Percentiles rank a stretch among this genome's conserved stretches.
These are phyloP conservation scores for Ramularia collo-cygni DNA, from an alignment of 2,329 filamentous ascomycete species.

Conservation along the genomic window DNA sequence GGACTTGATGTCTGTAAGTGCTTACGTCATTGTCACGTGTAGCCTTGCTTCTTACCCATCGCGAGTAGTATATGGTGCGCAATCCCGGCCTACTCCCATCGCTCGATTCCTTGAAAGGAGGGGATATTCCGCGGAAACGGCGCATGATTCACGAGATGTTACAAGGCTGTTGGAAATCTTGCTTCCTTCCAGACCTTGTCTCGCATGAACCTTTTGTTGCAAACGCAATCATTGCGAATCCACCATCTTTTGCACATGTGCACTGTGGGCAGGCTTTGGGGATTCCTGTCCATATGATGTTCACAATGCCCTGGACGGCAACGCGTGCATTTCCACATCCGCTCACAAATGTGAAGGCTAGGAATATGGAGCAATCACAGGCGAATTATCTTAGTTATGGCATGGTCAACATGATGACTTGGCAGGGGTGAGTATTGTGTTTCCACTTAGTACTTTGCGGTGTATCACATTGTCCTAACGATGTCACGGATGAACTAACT, in stretches of 20 bases:
- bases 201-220: slow-evolving; percentile 69
- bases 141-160: slow-evolving; percentile 22
- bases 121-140: slow-evolving; percentile 21
- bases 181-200: slow-evolving; percentile 16
- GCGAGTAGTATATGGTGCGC: slow-evolving; percentile 31
- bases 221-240: slow-evolving; percentile 70
- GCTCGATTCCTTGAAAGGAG: slow-evolving; percentile 18
- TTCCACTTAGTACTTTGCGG: too few relatives aligned
- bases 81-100: slow-evolving; percentile 27
- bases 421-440: too few relatives aligned
- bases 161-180: slow-evolving; percentile 25
- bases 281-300: slow-evolving; percentile 74
- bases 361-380: not conserved
- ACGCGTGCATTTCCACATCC: slow-evolving; percentile 79
- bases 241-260: slow-evolving; percentile 66
- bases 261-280: slow-evolving; percentile 67
- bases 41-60: slow-evolving; percentile 2
- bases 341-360: slow-evolving; percentile 59
- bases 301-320: slow-evolving; percentile 88
- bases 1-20: slow-evolving; percentile 46
- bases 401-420: too few relatives aligned
- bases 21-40: too few relatives aligned
- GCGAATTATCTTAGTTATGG: too few relatives aligned
- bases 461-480: too few relatives aligned
- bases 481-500: too few relatives aligned